These are phyloP conservation scores for Nannizziopsis arthrosporioides DNA, from an alignment of 2,329 filamentous ascomycete species.

Conservation along the genomic window DNA sequence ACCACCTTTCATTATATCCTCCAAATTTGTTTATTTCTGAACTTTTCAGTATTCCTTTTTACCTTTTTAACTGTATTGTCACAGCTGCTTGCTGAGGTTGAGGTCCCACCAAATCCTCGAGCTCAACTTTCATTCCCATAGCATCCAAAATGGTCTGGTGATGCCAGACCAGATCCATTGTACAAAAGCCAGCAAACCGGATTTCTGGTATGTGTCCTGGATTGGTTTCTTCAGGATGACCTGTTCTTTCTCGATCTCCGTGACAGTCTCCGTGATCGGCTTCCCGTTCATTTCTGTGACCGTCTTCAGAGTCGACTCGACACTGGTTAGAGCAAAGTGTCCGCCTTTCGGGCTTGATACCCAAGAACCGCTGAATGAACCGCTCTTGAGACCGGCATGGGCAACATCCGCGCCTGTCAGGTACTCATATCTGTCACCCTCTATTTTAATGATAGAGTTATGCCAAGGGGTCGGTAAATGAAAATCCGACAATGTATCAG, in stretches of 20 bases:
- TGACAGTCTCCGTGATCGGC: too few relatives aligned
- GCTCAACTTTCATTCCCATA: not conserved
- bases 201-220: not conserved
- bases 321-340: not conserved
- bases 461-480: conserved; percentile 6
- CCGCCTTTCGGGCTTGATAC: not conserved
- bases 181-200: not conserved
- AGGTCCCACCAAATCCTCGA: not conserved
- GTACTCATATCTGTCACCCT: not conserved
- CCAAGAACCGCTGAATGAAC: not conserved
- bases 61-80: too few relatives aligned
- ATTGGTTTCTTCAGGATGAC: not conserved
- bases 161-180: conserved; percentile 3
- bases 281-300: too few relatives aligned
- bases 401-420: not conserved
- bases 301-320: too few relatives aligned
- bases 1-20: too few relatives aligned
- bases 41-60: too few relatives aligned
- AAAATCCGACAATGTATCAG: not conserved
- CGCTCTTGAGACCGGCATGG: not conserved
- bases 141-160: conserved; percentile 1
- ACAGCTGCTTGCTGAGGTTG: not conserved
- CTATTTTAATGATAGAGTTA: conserved; percentile 4
- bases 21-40: too few relatives aligned
- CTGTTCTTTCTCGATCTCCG: not conserved